A percentile compares a stretch with the other conserved stretches of the same genome.
Evolutionary conservation across 2,329 filamentous ascomycete genomes (phyloP).

Genomic region (Colletotrichum sidae): DNA sequence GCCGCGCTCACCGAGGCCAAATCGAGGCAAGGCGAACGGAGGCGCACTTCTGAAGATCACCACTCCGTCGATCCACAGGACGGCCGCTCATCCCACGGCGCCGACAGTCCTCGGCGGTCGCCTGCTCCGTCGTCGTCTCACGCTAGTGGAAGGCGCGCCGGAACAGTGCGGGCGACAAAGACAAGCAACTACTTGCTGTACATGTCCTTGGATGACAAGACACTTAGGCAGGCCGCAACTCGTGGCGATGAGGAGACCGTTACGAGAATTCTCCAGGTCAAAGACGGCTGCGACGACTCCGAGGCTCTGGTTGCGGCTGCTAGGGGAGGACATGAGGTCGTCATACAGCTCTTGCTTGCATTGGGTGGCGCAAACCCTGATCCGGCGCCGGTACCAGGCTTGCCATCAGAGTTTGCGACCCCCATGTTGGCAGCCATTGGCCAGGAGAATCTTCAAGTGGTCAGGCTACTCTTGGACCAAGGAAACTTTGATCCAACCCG

Average conservation of each 20-base stretch:
- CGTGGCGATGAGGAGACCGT: constrained; percentile 72
- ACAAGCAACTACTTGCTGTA: constrained; percentile 74
- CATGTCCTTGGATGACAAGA: constrained; percentile 72
- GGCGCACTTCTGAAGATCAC: constrained; percentile 69
- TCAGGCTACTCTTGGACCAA: constrained; percentile 83
- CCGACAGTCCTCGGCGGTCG: constrained; percentile 69
- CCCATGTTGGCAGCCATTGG: constrained; percentile 96
- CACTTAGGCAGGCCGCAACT: constrained; percentile 69
- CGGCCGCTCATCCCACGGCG: constrained; percentile 63
- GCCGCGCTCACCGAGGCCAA: constrained; percentile 71
- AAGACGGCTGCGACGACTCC: constrained; percentile 75
- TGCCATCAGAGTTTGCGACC: constrained; percentile 80
- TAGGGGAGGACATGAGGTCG: constrained; percentile 88
- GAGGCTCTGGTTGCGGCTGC: constrained; percentile 92
- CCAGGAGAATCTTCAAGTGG: constrained; percentile 85
- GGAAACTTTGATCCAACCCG: constrained; percentile 85
- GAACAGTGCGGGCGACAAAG: constrained; percentile 70
- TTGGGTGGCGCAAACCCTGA: constrained; percentile 75
- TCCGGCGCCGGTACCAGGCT: constrained; percentile 72
- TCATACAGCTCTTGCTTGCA: constrained; percentile 82
- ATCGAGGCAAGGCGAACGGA: constrained; percentile 65
- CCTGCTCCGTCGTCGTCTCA: constrained; percentile 55
- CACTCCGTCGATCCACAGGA: constrained; percentile 61
- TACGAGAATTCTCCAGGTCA: constrained; percentile 70
- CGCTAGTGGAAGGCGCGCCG: constrained; percentile 60